phyloP scores from a whole-genome alignment of 169 alveolate species.

The Plasmodium berghei region DNA sequence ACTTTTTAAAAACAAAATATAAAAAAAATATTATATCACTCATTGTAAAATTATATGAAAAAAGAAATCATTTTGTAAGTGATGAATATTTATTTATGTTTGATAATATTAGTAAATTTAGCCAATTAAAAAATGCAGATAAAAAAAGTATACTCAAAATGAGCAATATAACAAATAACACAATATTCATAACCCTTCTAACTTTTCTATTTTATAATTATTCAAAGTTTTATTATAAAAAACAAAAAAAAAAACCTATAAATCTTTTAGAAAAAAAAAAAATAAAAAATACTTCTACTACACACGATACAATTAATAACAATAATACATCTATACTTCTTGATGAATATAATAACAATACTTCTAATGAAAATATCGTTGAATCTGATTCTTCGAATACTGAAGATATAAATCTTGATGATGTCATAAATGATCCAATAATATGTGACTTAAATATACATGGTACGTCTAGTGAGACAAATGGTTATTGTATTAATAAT shows the following conservation, averaged over 20 bases:
- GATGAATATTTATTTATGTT: constrained; percentile 44
- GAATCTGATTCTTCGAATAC: not conserved
- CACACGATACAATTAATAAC: not conserved
- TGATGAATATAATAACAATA: not conserved
- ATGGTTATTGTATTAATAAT: not conserved
- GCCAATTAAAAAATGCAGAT: constrained; percentile 20
- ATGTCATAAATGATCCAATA: constrained; percentile 10
- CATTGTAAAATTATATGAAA: constrained; percentile 46
- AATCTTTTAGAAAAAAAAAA: constrained; percentile 47
- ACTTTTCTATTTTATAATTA: constrained; percentile 64
- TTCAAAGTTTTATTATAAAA: constrained; percentile 59
- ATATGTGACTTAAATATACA: not conserved
- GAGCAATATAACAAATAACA: constrained; percentile 63
- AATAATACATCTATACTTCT: not conserved
- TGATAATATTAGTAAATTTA: constrained; percentile 49
- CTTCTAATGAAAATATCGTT: not conserved
- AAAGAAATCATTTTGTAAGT: constrained; percentile 17
- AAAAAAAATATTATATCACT: constrained; percentile 43
- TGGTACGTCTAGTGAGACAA: not conserved
- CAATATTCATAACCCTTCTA: constrained; percentile 28
- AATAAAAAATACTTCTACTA: not conserved
- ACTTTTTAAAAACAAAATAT: constrained; percentile 43
- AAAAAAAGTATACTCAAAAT: constrained; percentile 56
- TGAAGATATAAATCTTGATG: constrained; percentile 5
- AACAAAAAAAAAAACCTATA: constrained; percentile 20